Percentiles rank a stretch among this genome's conserved stretches.
These are phyloP conservation scores for Phyllosticta paracitricarpa DNA, from an alignment of 2,329 filamentous ascomycete species.

Conservation along the genomic window DNA sequence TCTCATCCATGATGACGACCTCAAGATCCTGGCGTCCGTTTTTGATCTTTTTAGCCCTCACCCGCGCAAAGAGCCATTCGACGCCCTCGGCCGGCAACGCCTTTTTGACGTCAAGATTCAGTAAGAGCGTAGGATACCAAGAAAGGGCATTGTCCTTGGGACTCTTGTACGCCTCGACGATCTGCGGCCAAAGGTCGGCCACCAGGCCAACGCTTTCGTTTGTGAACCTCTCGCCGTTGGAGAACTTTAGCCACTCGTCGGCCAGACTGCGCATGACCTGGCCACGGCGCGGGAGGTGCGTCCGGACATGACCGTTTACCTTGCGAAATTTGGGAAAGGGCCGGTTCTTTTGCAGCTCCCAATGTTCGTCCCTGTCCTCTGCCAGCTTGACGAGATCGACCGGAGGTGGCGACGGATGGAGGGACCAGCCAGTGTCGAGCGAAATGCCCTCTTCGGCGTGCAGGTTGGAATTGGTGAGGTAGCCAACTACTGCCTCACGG, in stretches of 20 bases:
- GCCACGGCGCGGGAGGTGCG: constrained; percentile 42
- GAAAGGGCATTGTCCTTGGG: constrained; percentile 32
- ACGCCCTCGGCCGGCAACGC: constrained; percentile 55
- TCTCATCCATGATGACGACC: constrained; percentile 54
- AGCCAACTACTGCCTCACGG: constrained; percentile 53
- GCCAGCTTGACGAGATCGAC: constrained; percentile 34
- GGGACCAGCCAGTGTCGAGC: constrained; percentile 45
- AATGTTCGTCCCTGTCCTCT: constrained; percentile 37
- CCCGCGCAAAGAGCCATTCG: constrained; percentile 61
- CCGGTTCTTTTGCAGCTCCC: constrained; percentile 34
- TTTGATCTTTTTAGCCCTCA: constrained; percentile 54
- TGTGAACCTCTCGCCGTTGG: constrained; percentile 52
- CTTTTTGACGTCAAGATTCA: constrained; percentile 73
- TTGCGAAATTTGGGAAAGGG: constrained; percentile 38
- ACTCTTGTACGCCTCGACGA: constrained; percentile 43
- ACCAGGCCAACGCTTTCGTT: constrained; percentile 55
- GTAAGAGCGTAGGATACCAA: constrained; percentile 67
- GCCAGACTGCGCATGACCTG: constrained; percentile 32
- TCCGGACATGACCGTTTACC: constrained; percentile 41
- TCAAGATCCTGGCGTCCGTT: constrained; percentile 70
- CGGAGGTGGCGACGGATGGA: constrained; percentile 36
- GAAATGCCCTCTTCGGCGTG: constrained; percentile 47
- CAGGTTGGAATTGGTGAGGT: constrained; percentile 56
- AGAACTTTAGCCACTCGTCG: constrained; percentile 60
- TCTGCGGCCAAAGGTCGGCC: constrained; percentile 58